A percentile compares a stretch with the other conserved stretches of the same genome.
Conservation (phyloP, 495 filamentous ascomycete genomes). For the Podospora pseudopauciseta region DNA sequence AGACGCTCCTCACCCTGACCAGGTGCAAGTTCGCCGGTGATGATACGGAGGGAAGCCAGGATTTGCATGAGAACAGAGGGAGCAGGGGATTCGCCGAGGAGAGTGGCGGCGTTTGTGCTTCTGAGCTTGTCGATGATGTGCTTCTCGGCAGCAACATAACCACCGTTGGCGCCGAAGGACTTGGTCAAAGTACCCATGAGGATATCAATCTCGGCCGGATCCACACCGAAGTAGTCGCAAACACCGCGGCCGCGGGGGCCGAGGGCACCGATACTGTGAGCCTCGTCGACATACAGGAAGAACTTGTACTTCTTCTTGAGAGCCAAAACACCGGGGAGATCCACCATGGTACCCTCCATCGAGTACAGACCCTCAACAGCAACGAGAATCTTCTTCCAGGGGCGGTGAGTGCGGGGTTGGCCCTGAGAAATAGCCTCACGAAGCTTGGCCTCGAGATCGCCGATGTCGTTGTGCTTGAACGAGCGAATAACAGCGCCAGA, state of each 20-base stretch:
- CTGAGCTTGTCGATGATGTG: conserved; percentile 87
- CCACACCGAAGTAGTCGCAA: conserved; percentile 93
- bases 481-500: conserved; percentile 91
- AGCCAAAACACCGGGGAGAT: conserved; percentile 78
- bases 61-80: conserved; percentile 90
- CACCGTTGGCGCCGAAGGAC: conserved; percentile 96
- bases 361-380: conserved; percentile 97
- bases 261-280: conserved; percentile 91
- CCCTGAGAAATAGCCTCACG: conserved; percentile 93
- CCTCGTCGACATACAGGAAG: conserved; percentile 91
- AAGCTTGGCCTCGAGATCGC: conserved; percentile 74
- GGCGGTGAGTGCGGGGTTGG: conserved; percentile 91
- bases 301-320: conserved; percentile 97
- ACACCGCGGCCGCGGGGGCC: conserved; percentile 86
- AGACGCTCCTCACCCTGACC: conserved; percentile 95
- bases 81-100: conserved; percentile 83
- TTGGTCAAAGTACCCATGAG: conserved; percentile 98
- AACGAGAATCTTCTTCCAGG: conserved; percentile 98
- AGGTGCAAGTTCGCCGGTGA: conserved; percentile 78
- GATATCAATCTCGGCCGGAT: conserved; percentile 84
- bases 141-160: conserved; percentile 90
- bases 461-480: conserved; percentile 97
- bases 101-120: conserved; percentile 75
- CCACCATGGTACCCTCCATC: conserved; percentile 98
- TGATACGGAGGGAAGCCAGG: conserved; percentile 74